phyloP scores from a whole-genome alignment of 2,329 filamentous ascomycete species.

The Claviceps sp. region DNA sequence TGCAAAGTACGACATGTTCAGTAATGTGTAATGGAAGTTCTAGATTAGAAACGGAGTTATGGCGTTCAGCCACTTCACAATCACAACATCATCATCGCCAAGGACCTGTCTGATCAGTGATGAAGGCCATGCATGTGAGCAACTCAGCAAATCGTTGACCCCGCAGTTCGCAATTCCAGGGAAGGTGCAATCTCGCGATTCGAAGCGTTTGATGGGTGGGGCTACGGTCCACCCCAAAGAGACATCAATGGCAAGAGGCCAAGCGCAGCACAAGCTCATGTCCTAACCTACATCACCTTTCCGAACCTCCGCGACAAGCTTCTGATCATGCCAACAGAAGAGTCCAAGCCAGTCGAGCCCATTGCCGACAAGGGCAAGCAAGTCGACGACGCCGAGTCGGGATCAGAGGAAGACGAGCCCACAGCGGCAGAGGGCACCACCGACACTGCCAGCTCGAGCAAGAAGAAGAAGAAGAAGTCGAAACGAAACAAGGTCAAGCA shows the following conservation, averaged over 20 bases:
- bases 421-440: slow-evolving; percentile 21
- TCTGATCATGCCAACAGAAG: slow-evolving; percentile 34
- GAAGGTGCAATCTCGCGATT: too few relatives aligned
- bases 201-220: too few relatives aligned
- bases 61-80: too few relatives aligned
- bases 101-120: too few relatives aligned
- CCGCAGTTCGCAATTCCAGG: neutral
- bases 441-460: slow-evolving; percentile 10
- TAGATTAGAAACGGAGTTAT: neutral
- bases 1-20: neutral
- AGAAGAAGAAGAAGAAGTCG: slow-evolving; percentile 41
- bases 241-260: neutral
- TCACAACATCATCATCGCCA: too few relatives aligned
- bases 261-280: neutral
- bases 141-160: neutral
- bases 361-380: slow-evolving; percentile 35
- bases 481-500: slow-evolving; percentile 49
- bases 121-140: too few relatives aligned
- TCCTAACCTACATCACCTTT: neutral
- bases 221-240: neutral
- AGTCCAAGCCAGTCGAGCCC: slow-evolving; percentile 49
- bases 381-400: slow-evolving; percentile 28
- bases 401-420: slow-evolving; percentile 33
- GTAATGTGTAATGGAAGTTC: neutral
- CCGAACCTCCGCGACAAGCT: neutral